A percentile compares a stretch with the other conserved stretches of the same genome.
Evolutionary conservation across 2,329 filamentous ascomycete species (phyloP).

Genomic region (Fusarium abutilonis): DNA sequence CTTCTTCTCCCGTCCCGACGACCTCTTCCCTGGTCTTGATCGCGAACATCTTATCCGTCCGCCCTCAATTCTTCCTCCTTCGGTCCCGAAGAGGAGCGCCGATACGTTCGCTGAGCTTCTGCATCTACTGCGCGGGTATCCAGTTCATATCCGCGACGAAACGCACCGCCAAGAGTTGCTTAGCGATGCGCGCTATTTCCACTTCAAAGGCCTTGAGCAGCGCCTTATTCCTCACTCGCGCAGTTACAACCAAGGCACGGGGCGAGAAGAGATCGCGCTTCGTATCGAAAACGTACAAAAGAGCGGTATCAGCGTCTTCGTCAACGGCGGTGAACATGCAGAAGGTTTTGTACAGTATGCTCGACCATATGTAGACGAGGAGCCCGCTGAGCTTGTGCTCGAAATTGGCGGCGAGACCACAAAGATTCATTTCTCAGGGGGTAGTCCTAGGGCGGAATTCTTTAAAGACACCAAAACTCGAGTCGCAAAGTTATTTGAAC

Average conservation of each 20-base stretch:
- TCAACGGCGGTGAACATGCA: slow-evolving; percentile 49
- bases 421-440: slow-evolving; percentile 59
- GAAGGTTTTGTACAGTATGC: slow-evolving; percentile 77
- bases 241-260: slow-evolving; percentile 75
- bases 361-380: slow-evolving; percentile 85
- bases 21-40: slow-evolving; percentile 87
- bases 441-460: slow-evolving; percentile 71
- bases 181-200: slow-evolving; percentile 90
- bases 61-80: slow-evolving; percentile 84
- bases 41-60: slow-evolving; percentile 82
- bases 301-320: slow-evolving; percentile 76
- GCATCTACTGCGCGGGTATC: slow-evolving; percentile 84
- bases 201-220: slow-evolving; percentile 91
- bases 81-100: slow-evolving; percentile 82
- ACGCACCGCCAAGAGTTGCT: slow-evolving; percentile 80
- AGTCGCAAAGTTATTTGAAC: slow-evolving; percentile 77
- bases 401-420: slow-evolving; percentile 79
- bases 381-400: slow-evolving; percentile 76
- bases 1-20: slow-evolving; percentile 82
- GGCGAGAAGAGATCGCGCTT: slow-evolving; percentile 78
- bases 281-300: slow-evolving; percentile 89
- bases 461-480: slow-evolving; percentile 74
- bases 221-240: slow-evolving; percentile 81
- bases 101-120: slow-evolving; percentile 85
- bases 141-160: slow-evolving; percentile 78